Conservation (phyloP, 106 monocot species). For the Ottelia alismoides region DNA sequence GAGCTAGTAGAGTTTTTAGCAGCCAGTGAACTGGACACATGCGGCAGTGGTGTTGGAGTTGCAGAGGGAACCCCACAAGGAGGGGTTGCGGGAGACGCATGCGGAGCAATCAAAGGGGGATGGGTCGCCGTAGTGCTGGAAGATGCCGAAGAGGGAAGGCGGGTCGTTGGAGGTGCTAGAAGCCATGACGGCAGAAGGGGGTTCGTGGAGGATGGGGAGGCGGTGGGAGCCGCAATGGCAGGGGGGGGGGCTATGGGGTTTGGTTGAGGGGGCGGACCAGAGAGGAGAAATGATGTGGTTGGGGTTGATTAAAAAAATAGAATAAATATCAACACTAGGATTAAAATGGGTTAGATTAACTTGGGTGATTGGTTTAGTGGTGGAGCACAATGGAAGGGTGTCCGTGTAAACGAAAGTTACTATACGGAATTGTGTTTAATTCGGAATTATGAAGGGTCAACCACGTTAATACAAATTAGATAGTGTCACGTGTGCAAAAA, state of each 20-base stretch:
- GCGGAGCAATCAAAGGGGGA: slow-evolving; percentile 49
- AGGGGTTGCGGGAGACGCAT: slow-evolving; percentile 43
- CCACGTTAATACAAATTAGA: too few species aligned
- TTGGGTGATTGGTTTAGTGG: too few species aligned
- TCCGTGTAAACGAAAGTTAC: too few species aligned
- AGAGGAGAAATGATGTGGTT: too few species aligned
- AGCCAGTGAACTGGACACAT: slow-evolving; percentile 76
- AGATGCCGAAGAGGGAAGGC: slow-evolving; percentile 53
- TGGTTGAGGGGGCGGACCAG: slow-evolving; percentile 53
- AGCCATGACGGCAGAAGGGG: slow-evolving; percentile 43
- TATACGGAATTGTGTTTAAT: too few species aligned
- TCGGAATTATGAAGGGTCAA: too few species aligned
- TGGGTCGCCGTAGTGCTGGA: slow-evolving; percentile 89
- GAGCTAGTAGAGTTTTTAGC: slow-evolving; percentile 75
- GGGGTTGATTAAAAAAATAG: too few species aligned
- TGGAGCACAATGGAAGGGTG: too few species aligned
- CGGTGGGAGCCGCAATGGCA: slow-evolving; percentile 37
- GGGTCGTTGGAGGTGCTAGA: slow-evolving; percentile 34
- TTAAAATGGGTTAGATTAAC: too few species aligned
- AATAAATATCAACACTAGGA: too few species aligned
- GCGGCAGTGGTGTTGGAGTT: slow-evolving; percentile 44
- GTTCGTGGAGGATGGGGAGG: slow-evolving; percentile 37
- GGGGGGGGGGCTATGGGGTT: slow-evolving; percentile 24
- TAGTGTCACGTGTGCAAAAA: too few species aligned
- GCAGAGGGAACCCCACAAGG: slow-evolving; percentile 54